A percentile compares a stretch with the other conserved stretches of the same genome.
These are phyloP conservation scores for Saccharomycopsis crataegensis DNA, from an alignment of 1,139 yeast genomes.

Conservation along the genomic window DNA sequence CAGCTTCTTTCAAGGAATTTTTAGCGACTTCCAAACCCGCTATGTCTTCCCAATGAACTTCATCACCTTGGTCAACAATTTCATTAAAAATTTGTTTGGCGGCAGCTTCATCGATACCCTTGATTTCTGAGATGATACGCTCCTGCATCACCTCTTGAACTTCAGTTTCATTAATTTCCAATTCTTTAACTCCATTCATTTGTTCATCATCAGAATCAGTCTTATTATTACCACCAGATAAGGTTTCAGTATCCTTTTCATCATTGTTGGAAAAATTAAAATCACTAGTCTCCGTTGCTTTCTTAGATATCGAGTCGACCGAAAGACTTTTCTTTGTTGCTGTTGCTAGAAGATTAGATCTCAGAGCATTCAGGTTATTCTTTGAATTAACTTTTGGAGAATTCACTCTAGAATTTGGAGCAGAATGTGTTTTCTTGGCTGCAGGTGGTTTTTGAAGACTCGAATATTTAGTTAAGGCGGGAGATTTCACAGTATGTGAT, in stretches of 20 bases:
- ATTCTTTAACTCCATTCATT: slow-evolving; percentile 22
- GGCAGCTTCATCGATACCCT: slow-evolving; percentile 52
- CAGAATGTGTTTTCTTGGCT: slow-evolving; percentile 3
- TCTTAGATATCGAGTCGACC: background rate
- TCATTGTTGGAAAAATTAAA: slow-evolving; percentile 22
- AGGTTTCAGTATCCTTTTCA: slow-evolving; percentile 30
- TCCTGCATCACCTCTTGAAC: slow-evolving; percentile 30
- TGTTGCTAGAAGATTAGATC: background rate
- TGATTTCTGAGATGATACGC: slow-evolving; percentile 31
- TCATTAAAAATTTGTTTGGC: slow-evolving; percentile 86
- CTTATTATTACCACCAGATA: slow-evolving; percentile 22
- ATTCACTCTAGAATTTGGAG: slow-evolving; percentile 2
- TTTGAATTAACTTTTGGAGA: slow-evolving; percentile 1
- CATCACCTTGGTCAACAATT: slow-evolving; percentile 90
- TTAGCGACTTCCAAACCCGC: slow-evolving; percentile 92
- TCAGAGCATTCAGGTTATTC: background rate
- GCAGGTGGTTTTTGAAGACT: background rate
- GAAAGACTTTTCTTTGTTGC: background rate
- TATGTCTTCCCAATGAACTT: slow-evolving; percentile 94
- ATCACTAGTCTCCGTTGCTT: slow-evolving; percentile 3
- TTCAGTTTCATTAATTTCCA: slow-evolving; percentile 24
- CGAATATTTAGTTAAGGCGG: background rate
- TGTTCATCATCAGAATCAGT: slow-evolving; percentile 17
- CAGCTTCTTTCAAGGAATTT: slow-evolving; percentile 87
- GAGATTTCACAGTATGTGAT: background rate